Evolutionary conservation across 768 basidiomycete genomes (phyloP).

Genomic region (Boletellus ananas): DNA sequence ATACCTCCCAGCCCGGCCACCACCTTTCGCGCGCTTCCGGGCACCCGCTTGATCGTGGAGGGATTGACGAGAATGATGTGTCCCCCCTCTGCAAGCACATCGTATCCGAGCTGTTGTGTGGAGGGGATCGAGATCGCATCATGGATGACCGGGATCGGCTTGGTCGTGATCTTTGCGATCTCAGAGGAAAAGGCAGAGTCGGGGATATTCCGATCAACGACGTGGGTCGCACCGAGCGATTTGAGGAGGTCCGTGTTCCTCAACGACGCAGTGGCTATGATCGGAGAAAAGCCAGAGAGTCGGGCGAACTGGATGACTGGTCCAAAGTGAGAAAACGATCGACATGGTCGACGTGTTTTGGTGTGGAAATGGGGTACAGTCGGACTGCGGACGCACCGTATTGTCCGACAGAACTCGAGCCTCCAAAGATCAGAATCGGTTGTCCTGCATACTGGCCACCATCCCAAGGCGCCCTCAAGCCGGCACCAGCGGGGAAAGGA

Average conservation of each 20-base stretch:
- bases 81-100: conserved; percentile 31
- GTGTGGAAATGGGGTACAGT: neutral
- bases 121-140: conserved; percentile 29
- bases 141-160: conserved; percentile 11
- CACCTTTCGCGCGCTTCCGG: conserved; percentile 16
- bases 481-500: conserved; percentile 24
- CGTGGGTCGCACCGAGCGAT: conserved; percentile 36
- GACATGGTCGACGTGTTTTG: too few species aligned
- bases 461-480: conserved; percentile 34
- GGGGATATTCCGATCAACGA: conserved; percentile 31
- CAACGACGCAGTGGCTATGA: conserved; percentile 39
- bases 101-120: conserved; percentile 34
- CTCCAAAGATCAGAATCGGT: conserved; percentile 37
- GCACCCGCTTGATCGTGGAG: conserved; percentile 7
- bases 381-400: conserved; percentile 22
- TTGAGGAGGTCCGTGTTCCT: conserved; percentile 32
- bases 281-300: conserved; percentile 34
- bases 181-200: conserved; percentile 11
- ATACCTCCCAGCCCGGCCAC: conserved; percentile 11
- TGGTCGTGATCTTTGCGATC: conserved; percentile 10
- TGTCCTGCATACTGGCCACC: conserved; percentile 30
- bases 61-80: conserved; percentile 15
- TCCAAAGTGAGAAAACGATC: neutral
- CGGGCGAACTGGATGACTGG: conserved; percentile 35
- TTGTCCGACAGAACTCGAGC: conserved; percentile 37